Evolutionary conservation across 169 alveolate species (phyloP), one percentile per base, ranked within the genome.

Genomic region (Cryptosporidium xiaoi): DNA sequence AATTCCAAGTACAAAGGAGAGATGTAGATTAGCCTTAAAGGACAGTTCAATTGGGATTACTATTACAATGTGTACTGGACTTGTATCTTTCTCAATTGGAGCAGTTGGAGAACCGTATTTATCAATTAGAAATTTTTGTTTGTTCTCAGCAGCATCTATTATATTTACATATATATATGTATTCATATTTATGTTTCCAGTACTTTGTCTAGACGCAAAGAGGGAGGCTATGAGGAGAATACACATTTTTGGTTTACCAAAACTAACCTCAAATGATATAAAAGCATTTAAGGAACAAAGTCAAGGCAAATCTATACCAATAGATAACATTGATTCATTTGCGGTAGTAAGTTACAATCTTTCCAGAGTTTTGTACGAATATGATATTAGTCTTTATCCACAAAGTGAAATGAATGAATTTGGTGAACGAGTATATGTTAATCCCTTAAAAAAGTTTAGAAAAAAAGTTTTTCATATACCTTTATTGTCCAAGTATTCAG

Each of bases 1-100:
- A 1, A 77, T 90, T 29, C 92, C 90, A 24, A 82, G 83, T 27
- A 91, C 94, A 8, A 90, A 90, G 24, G 93, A 92, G 16, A 77
- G 94, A 10, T 82, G 91, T 67, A 67, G 71, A n/a, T 82, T 82
- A 20, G 84, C 94, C 2, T 77, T 92, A 55, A 82, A 82, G 44
- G 90, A 71, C 31, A 84, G 91, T 31, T 92, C 90, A 2, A 50
- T 89, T 53, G 92, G 93, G 29, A 64, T 64, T 33, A 58, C 90
- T 10, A 77, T 77, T 18, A 77, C 87, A 18, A 77, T 77, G 87
- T 77, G 87, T 8, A 77, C 87, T 15, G 87, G 87, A n/a, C 66
- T 77, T 15, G 87, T 77, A 31, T 77, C 87, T 2, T 77, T 77
- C 18, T 77, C 87, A 24, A 77, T 77, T 33, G 87, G 87, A 20